Conservation (phyloP, 805 yeast species). For the Ogataea siamensis region DNA sequence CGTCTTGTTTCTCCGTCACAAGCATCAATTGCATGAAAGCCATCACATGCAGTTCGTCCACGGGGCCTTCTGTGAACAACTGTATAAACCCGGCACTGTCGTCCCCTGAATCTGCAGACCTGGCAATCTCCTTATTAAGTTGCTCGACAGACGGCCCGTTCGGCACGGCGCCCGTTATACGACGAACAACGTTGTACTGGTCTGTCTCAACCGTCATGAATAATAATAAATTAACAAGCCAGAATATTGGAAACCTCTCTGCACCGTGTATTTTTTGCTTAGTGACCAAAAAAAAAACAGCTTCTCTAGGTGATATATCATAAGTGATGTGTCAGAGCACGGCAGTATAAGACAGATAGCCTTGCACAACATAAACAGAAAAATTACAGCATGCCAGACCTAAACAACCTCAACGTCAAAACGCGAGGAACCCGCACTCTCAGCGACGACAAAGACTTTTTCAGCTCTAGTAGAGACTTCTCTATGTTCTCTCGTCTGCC, state of each 20-base stretch:
- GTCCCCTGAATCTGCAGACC: not conserved
- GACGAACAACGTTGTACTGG: conserved; percentile 7
- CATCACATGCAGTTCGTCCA: conserved; percentile 9
- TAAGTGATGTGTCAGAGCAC: conserved; percentile 10
- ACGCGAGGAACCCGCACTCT: conserved; percentile 5
- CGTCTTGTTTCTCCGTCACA: conserved; percentile 7
- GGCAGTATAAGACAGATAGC: conserved; percentile 5
- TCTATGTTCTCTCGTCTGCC: conserved; percentile 16
- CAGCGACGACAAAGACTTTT: conserved; percentile 7
- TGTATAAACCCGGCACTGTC: conserved; percentile 3
- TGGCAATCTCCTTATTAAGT: not conserved
- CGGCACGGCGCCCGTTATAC: conserved; percentile 5
- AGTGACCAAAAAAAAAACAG: conserved; percentile 5
- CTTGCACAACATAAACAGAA: conserved; percentile 1
- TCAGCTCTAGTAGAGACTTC: conserved; percentile 9
- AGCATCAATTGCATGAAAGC: conserved; percentile 11
- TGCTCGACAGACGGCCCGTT: not conserved
- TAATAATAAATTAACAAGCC: not conserved
- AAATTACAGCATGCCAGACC: conserved; percentile 10
- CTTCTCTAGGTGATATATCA: conserved; percentile 6
- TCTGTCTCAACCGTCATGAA: conserved; percentile 11
- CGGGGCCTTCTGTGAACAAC: conserved; percentile 6
- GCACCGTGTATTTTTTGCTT: conserved; percentile 1
- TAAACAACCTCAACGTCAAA: conserved; percentile 11
- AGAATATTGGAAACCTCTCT: not conserved